Percentiles rank a stretch among this genome's conserved stretches.
Conservation (phyloP, 2,329 filamentous ascomycete species). For the Ophiocordyceps camponoti-floridani region DNA sequence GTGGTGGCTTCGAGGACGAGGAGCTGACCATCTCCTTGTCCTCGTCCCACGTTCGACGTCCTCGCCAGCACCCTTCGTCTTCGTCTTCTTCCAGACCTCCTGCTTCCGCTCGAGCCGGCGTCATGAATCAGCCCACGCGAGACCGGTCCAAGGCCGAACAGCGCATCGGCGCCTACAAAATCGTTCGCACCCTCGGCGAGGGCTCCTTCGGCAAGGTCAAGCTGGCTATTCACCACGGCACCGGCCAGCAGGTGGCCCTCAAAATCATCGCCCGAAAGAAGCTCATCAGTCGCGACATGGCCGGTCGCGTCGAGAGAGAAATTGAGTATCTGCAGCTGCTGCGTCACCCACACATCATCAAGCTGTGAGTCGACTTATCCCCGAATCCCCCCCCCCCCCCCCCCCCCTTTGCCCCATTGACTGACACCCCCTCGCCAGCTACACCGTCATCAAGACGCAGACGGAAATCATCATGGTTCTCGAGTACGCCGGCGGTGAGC, state of each 20-base stretch:
- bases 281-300: conserved; percentile 94
- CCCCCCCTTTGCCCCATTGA: background rate
- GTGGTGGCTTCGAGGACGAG: conserved; percentile 55
- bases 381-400: background rate
- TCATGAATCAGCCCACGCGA: conserved; percentile 16
- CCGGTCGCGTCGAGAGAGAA: conserved; percentile 88
- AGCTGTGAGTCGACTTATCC: conserved; percentile 46
- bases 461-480: conserved; percentile 98
- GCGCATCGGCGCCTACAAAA: conserved; percentile 80
- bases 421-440: conserved; percentile 29
- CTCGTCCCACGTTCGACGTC: conserved; percentile 43
- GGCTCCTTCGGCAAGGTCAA: conserved; percentile 98
- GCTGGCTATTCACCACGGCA: conserved; percentile 80
- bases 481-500: conserved; percentile 87
- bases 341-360: conserved; percentile 96
- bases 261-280: conserved; percentile 97
- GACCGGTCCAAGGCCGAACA: conserved; percentile 50
- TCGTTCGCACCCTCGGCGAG: conserved; percentile 81
- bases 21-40: conserved; percentile 65
- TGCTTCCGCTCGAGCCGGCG: conserved; percentile 13
- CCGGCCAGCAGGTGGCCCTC: conserved; percentile 85
- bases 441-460: conserved; percentile 89
- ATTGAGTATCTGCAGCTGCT: conserved; percentile 95
- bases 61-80: conserved; percentile 12
- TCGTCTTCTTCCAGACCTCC: conserved; percentile 4